Evolutionary conservation across 495 filamentous ascomycete genomes (phyloP), one percentile per base, ranked within the genome.

Genomic region (Neurospora sp.): DNA sequence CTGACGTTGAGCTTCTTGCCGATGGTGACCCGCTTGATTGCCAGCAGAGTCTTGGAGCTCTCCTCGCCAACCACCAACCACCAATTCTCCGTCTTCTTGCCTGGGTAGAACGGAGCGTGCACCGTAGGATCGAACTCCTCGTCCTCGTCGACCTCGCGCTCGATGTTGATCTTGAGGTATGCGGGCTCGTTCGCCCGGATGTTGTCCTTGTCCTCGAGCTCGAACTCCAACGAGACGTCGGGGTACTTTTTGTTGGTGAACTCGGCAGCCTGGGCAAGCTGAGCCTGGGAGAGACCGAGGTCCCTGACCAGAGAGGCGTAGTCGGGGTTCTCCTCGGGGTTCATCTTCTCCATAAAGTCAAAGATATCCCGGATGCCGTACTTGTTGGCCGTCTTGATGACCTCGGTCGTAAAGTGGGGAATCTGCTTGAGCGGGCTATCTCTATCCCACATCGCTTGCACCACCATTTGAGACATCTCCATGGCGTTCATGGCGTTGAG

Each of bases 391-490:
- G 88, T 91, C 82, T 96, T 92, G 75, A 98, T 89, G 69, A 91
- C 90, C 72, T 96, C 90, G 37, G 91, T 88, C 6, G 90, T 88
- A 81, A 99, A 99, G 82, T 97, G 92, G 73, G 96, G 96, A 76
- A 99, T 97, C 83, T 99, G 96, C 84, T 97, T 97, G 70, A 99
- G 87, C 65, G 96, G 94, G 75, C 92, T 96, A 81, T 99, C 96
- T 31, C 94, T 91, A 84, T 98, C 94, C 96, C 96, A 99, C 93
- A 98, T 97, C 39, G 93, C 94, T 82, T 99, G 96, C 22, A 99
- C 94, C 71, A 95, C 92, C 96, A 99, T 99, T 82, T 99, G 96
- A 31, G 94, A 97, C 90, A 99, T 92, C 82, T 99, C 96, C 96
- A 99, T 99, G 37, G 96, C 96, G 76, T 90, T 93, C 90, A 97